Evolutionary conservation across 768 basidiomycete species (phyloP).

Genomic region (Pulveroboletus sp.): DNA sequence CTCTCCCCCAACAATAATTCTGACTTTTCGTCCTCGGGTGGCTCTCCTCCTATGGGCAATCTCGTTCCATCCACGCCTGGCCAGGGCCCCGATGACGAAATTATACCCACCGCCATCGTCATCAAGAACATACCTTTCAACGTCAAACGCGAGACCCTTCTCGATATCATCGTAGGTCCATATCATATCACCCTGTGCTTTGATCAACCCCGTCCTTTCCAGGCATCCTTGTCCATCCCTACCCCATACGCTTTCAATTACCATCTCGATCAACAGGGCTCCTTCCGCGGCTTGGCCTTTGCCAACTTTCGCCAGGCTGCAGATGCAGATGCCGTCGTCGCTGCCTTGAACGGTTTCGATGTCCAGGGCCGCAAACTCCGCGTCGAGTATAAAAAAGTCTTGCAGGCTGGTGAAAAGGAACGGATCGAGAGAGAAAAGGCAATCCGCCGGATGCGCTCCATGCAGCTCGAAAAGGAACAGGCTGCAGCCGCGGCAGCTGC

Average conservation of each 20-base stretch:
- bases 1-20: slow-evolving; percentile 86
- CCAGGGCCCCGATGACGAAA: slow-evolving; percentile 72
- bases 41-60: slow-evolving; percentile 63
- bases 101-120: slow-evolving; percentile 98
- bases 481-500: slow-evolving; percentile 20
- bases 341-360: slow-evolving; percentile 93
- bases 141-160: slow-evolving; percentile 92
- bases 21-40: slow-evolving; percentile 85
- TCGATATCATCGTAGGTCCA: slow-evolving; percentile 88
- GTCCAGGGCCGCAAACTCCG: slow-evolving; percentile 96
- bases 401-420: slow-evolving; percentile 99
- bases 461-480: slow-evolving; percentile 90
- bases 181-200: not conserved
- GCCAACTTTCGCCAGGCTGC: slow-evolving; percentile 92
- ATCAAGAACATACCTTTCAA: slow-evolving; percentile 99
- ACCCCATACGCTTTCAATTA: slow-evolving; percentile 99
- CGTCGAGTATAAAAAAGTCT: slow-evolving; percentile 98
- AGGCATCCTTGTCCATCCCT: slow-evolving; percentile 91
- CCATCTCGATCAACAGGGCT: slow-evolving; percentile 93
- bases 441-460: slow-evolving; percentile 94
- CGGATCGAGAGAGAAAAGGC: slow-evolving; percentile 99
- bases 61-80: slow-evolving; percentile 47
- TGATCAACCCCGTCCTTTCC: slow-evolving; percentile 15
- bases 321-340: slow-evolving; percentile 95
- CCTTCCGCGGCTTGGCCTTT: slow-evolving; percentile 96